Percentiles rank a stretch among this genome's conserved stretches.
These are phyloP conservation scores for Kappamyces sp. DNA, from an alignment of 192 early-diverging fungal genomes.

Conservation along the genomic window DNA sequence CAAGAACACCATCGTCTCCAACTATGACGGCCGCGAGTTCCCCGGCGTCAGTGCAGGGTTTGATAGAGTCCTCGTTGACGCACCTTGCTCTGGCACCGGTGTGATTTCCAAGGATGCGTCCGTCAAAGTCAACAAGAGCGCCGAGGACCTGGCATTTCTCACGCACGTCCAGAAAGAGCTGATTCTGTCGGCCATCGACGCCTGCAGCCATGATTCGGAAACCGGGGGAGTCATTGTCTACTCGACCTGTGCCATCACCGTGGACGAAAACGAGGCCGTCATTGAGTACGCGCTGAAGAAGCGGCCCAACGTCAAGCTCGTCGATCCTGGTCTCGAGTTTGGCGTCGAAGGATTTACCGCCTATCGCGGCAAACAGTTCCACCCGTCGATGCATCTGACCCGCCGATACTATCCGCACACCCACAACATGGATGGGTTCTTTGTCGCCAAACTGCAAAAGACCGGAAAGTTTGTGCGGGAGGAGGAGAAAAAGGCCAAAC, in stretches of 20 bases:
- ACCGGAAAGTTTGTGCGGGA: constrained; percentile 68
- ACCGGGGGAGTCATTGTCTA: constrained; percentile 97
- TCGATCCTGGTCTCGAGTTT: constrained; percentile 84
- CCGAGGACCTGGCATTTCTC: constrained; percentile 87
- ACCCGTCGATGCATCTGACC: constrained; percentile 72
- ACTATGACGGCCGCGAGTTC: constrained; percentile 97
- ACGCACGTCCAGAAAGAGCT: constrained; percentile 94
- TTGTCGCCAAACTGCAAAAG: constrained; percentile 96
- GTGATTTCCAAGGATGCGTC: constrained; percentile 97
- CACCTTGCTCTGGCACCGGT: constrained; percentile 97
- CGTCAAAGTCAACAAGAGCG: constrained; percentile 89
- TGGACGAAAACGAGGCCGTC: constrained; percentile 97
- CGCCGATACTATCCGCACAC: constrained; percentile 93
- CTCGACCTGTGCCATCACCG: constrained; percentile 96
- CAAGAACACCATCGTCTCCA: constrained; percentile 82
- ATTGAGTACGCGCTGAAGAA: constrained; percentile 92
- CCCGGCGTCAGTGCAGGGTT: constrained; percentile 95
- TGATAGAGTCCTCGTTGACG: constrained; percentile 93
- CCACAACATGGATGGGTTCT: constrained; percentile 99
- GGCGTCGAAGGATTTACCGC: constrained; percentile 85
- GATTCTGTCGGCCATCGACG: constrained; percentile 94
- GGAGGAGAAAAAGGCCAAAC: constrained; percentile 32
- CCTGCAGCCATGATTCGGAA: constrained; percentile 82
- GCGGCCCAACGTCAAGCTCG: constrained; percentile 90
- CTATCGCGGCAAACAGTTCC: constrained; percentile 85